Conservation (phyloP, 371 early-diverging fungal genomes). For the Entomophthora muscae region DNA sequence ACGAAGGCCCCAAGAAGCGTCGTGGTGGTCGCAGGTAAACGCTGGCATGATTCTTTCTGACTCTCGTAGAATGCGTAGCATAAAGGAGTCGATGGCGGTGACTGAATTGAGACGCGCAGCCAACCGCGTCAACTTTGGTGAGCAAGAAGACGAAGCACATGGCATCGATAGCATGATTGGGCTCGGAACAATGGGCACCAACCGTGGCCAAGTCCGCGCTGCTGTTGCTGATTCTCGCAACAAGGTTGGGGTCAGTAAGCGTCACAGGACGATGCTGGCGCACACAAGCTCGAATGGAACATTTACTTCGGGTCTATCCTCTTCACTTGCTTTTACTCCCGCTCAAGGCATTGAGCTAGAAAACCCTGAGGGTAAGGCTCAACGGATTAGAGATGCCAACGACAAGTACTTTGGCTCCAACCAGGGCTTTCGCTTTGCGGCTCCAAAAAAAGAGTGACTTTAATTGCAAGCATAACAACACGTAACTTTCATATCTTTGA, state of each 20-base stretch:
- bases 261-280: conserved; percentile 10
- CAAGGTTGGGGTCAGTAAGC: conserved; percentile 29
- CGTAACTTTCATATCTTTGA: too few species aligned
- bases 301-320: conserved; percentile 64
- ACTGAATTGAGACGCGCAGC: conserved; percentile 80
- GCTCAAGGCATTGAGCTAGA: conserved; percentile 88
- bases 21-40: conserved; percentile 72
- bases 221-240: conserved; percentile 33
- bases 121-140: conserved; percentile 85
- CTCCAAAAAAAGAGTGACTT: neutral
- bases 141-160: conserved; percentile 73
- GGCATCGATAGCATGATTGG: conserved; percentile 69
- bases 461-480: too few species aligned
- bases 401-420: conserved; percentile 68
- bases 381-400: conserved; percentile 41
- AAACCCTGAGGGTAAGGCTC: conserved; percentile 61
- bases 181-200: conserved; percentile 67
- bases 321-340: conserved; percentile 88
- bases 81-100: conserved; percentile 64
- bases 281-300: conserved; percentile 12
- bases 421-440: neutral
- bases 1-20: conserved; percentile 78
- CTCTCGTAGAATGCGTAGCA: conserved; percentile 42
- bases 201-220: conserved; percentile 51
- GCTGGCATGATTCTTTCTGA: conserved; percentile 15